These are phyloP conservation scores for Soucietia sequanensis DNA, from an alignment of 805 yeast species.

Conservation along the genomic window DNA sequence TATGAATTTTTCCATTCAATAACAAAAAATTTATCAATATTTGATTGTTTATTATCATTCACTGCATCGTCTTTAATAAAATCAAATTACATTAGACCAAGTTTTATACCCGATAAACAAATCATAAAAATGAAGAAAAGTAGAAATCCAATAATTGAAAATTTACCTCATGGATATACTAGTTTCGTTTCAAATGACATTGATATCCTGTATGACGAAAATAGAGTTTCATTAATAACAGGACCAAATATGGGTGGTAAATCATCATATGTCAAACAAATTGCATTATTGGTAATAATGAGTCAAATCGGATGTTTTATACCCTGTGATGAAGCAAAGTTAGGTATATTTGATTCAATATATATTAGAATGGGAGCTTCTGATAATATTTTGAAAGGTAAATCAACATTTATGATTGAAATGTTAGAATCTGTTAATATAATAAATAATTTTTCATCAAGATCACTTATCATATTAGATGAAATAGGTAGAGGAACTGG, in stretches of 20 bases:
- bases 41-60: conserved; percentile 70
- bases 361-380: conserved; percentile 85
- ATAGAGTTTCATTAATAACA: conserved; percentile 63
- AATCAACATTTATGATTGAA: conserved; percentile 83
- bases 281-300: conserved; percentile 69
- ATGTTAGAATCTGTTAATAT: conserved; percentile 65
- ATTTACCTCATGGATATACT: conserved; percentile 27
- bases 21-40: conserved; percentile 46
- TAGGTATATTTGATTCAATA: conserved; percentile 73
- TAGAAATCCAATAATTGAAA: conserved; percentile 67
- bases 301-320: conserved; percentile 76
- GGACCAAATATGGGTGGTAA: conserved; percentile 93
- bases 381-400: conserved; percentile 71
- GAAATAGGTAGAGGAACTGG: conserved; percentile 84
- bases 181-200: conserved; percentile 69
- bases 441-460: conserved; percentile 48
- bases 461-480: conserved; percentile 65
- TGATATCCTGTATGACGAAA: conserved; percentile 41
- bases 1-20: conserved; percentile 38
- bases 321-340: conserved; percentile 59
- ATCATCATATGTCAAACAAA: conserved; percentile 70
- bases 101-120: conserved; percentile 45
- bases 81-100: conserved; percentile 44
- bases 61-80: conserved; percentile 55
- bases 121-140: conserved; percentile 53